Percentiles rank a stretch among this genome's conserved stretches.
Evolutionary conservation across 345 rosid species (phyloP).

Genomic region (Eucalyptus albens): DNA sequence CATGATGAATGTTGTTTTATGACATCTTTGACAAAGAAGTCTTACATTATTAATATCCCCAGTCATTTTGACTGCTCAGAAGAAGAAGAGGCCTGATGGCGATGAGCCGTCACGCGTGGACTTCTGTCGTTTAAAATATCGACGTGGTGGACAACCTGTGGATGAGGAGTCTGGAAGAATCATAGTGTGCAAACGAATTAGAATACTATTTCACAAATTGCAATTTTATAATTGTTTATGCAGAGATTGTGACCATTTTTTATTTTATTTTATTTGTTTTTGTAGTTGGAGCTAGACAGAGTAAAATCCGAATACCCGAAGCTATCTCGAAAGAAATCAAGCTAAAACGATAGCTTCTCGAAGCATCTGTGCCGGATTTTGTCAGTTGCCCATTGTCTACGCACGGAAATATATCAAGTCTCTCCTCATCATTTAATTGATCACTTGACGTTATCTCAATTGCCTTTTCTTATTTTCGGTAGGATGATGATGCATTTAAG

Average conservation of each 20-base stretch:
- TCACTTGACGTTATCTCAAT: not conserved
- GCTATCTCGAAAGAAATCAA: not conserved
- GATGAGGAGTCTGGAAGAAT: not conserved
- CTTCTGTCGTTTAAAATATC: not conserved
- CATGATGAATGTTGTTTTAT: not conserved
- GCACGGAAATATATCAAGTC: not conserved
- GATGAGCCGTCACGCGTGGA: not conserved
- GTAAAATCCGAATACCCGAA: not conserved
- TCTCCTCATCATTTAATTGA: not conserved
- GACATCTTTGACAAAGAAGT: not conserved
- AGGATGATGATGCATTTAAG: not conserved
- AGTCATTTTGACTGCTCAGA: not conserved
- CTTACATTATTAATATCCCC: not conserved
- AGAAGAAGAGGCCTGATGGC: not conserved
- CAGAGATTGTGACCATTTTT: not conserved
- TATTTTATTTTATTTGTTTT: too few species aligned
- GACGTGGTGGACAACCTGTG: not conserved
- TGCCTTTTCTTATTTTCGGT: not conserved
- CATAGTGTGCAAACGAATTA: not conserved
- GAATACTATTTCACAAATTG: not conserved
- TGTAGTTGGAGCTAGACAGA: not conserved
- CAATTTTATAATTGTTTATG: not conserved
- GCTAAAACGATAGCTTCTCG: not conserved
- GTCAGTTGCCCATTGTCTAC: not conserved
- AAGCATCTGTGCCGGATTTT: not conserved